Evolutionary conservation across 2,329 filamentous ascomycete genomes (phyloP).

Genomic region (Alternaria conjuncta): DNA sequence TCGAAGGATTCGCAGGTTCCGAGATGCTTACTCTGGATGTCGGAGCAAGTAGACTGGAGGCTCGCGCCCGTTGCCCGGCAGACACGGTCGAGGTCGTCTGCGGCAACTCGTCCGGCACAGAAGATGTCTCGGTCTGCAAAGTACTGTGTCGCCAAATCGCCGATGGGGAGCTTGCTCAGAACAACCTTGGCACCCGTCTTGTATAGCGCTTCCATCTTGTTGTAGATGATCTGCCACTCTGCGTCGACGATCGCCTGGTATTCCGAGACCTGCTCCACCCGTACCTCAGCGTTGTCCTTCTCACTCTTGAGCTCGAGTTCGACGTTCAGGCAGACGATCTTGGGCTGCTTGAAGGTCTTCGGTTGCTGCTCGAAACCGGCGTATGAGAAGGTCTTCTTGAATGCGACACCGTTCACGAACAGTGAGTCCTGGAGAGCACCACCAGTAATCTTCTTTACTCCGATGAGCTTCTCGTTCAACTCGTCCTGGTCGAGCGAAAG

Average conservation of each 20-base stretch:
- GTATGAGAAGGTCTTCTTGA: conserved; percentile 99
- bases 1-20: conserved; percentile 91
- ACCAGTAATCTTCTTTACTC: conserved; percentile 97
- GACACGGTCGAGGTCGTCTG: conserved; percentile 94
- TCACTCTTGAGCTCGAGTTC: conserved; percentile 98
- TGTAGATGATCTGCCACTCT: conserved; percentile 99
- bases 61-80: conserved; percentile 93
- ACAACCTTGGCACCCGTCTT: conserved; percentile 97
- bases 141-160: conserved; percentile 95
- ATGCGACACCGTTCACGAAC: conserved; percentile 97
- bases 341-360: conserved; percentile 91
- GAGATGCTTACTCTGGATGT: conserved; percentile 87
- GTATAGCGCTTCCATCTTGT: conserved; percentile 95
- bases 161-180: conserved; percentile 94
- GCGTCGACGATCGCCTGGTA: conserved; percentile 99
- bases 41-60: conserved; percentile 93
- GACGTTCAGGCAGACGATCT: conserved; percentile 97
- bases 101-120: conserved; percentile 90
- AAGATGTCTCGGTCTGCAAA: conserved; percentile 98
- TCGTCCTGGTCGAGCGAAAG: conserved; percentile 95
- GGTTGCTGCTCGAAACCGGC: conserved; percentile 99
- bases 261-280: conserved; percentile 97
- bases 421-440: conserved; percentile 95
- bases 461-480: conserved; percentile 96
- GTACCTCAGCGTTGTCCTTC: conserved; percentile 98